Base-by-base conservation (phyloP, 768 basidiomycete genomes). In the Termitomyces sp. region DNA sequence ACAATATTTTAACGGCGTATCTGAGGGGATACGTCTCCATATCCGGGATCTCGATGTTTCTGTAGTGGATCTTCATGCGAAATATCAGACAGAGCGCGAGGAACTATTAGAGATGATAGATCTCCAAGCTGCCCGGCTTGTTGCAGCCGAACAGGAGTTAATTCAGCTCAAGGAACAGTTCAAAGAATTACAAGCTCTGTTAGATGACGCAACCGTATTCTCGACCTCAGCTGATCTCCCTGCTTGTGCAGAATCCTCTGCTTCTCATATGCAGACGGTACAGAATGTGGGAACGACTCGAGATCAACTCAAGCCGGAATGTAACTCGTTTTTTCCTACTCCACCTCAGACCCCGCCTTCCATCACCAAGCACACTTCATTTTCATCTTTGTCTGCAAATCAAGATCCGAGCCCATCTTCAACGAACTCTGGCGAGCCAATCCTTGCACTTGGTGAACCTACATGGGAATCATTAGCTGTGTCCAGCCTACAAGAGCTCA, bases 81-180 rank as follows among this genome's bases (percentile, higher is more conserved):
- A 46, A 13, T 66, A 63, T 51, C 65, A 60, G 6, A 53, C 59
- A 4, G 64, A 70, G 55, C 61, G 66, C 4, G 57, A 68, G n/a
- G 65, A 68, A 26, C 65, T 66, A 2, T 26, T 58, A 0, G 61
- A 57, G 26, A 30, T 54, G 26, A 36, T 56, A 12, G 28, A 56
- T 5, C 54, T 53, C 10, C 55, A 63, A 33, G 57, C 60, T 24
- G 57, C 54, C 1, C 60, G 64, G 36, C 55, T 69, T 8, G 50
- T 57, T 18, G 36, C 57, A 14, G 54, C 64, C 13, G 46, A 61
- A 14, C 48, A 62, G 35, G 66, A 70, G 43, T 52, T 72, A 6
- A 6, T 22, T 16, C 53, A 56, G 20, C 49, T 69, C 20, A 54
- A 64, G 43, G 64, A 72, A 43, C 58, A 65, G 8, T 55, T 70